phyloP scores from a whole-genome alignment of 1,284 basidiomycete genomes.

The Wolfiporia cocos region DNA sequence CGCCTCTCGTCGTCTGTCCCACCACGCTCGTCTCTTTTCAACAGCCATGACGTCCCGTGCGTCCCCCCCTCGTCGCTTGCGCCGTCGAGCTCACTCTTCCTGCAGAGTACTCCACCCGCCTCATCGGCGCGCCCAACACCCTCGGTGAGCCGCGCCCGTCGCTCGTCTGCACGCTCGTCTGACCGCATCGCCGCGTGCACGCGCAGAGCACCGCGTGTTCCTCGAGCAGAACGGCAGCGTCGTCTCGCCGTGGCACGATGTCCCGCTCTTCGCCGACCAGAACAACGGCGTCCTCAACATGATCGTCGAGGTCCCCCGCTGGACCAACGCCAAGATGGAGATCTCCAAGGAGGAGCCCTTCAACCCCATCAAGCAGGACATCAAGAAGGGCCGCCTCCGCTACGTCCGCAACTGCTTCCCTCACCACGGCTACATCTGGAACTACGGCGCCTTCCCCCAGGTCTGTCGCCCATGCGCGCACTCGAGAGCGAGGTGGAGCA shows the following conservation, averaged over 20 bases:
- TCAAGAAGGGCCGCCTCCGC: conserved; percentile 93
- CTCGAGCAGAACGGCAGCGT: conserved; percentile 86
- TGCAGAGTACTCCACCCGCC: conserved; percentile 68
- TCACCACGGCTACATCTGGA: conserved; percentile 99
- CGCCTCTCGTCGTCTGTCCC: conserved; percentile 44
- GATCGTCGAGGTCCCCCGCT: conserved; percentile 98
- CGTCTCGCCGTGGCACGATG: conserved; percentile 92
- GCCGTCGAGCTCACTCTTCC: conserved; percentile 14
- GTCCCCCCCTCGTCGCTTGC: conserved; percentile 23
- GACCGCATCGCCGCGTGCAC: conserved; percentile 3
- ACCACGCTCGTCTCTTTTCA: conserved; percentile 53
- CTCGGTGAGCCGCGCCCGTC: conserved; percentile 55
- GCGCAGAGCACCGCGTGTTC: conserved; percentile 88
- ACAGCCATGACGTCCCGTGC: conserved; percentile 54
- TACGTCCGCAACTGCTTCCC: conserved; percentile 99
- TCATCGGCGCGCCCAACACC: conserved; percentile 87
- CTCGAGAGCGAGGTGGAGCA: neutral
- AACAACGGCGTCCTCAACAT: conserved; percentile 94
- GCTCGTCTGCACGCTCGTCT: neutral
- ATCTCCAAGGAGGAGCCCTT: conserved; percentile 96
- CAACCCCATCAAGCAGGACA: conserved; percentile 99
- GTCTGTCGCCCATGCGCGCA: conserved; percentile 33
- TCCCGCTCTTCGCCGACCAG: conserved; percentile 94
- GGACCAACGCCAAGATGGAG: conserved; percentile 99
- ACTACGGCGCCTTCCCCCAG: conserved; percentile 97